Conservation (phyloP, 2,329 filamentous ascomycete species). For the Mariannaea elegans region DNA sequence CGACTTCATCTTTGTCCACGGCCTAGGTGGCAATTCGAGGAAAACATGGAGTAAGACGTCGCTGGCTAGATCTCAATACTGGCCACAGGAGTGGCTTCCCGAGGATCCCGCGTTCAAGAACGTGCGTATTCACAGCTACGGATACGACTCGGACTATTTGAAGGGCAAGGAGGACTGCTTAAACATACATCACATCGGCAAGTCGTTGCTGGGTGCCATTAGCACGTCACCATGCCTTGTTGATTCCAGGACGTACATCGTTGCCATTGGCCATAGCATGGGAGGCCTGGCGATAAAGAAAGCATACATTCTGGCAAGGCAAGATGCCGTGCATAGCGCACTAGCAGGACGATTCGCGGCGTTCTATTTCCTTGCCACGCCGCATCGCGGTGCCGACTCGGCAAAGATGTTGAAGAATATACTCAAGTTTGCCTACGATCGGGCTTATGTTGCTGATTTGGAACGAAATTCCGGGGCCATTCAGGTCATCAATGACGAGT, state of each 20-base stretch:
- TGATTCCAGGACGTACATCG: conserved; percentile 41
- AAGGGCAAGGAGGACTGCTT: conserved; percentile 38
- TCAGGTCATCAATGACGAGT: conserved; percentile 54
- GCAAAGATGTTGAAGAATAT: conserved; percentile 48
- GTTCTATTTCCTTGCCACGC: conserved; percentile 52
- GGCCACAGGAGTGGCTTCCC: conserved; percentile 44
- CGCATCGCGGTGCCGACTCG: conserved; percentile 51
- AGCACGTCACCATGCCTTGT: conserved; percentile 33
- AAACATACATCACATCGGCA: conserved; percentile 45
- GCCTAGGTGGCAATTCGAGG: conserved; percentile 48
- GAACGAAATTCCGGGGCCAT: conserved; percentile 46
- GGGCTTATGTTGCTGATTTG: conserved; percentile 51
- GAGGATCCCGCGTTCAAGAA: conserved; percentile 40
- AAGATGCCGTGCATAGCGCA: conserved; percentile 41
- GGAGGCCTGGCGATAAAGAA: conserved; percentile 50
- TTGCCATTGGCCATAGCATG: conserved; percentile 57
- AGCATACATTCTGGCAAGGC: conserved; percentile 46
- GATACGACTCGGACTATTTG: conserved; percentile 46
- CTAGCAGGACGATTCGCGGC: conserved; percentile 43
- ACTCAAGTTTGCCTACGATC: conserved; percentile 41
- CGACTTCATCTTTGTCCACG: conserved; percentile 50
- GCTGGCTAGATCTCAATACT: conserved; percentile 39
- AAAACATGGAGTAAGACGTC: conserved; percentile 49
- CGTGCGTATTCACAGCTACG: conserved; percentile 41
- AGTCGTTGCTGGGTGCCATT: conserved; percentile 41